Evolutionary conservation across 2,329 filamentous ascomycete genomes (phyloP), one percentile per base, ranked within the genome.

Genomic region (Geosmithia putterillii): DNA sequence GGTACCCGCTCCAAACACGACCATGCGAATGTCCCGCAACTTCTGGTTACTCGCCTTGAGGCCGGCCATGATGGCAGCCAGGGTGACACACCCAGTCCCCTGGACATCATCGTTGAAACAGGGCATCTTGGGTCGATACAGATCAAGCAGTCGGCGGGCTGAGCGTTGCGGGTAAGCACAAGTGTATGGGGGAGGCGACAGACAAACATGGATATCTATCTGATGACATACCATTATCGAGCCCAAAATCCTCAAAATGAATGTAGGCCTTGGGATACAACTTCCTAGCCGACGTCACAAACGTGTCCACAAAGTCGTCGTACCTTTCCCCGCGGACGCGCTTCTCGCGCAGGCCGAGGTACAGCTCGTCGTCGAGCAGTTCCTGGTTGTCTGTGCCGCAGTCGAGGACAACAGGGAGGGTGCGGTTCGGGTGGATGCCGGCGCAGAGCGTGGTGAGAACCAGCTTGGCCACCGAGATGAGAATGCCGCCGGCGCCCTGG

Each of bases 41-140:
- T 81, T 76, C 43, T 81, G 64, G 3, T 77, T 70, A 47, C 71
- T 79, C 7, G 90, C 79, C 46, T 85, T 76, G 7, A 89, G 66
- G 0, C 76, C 87, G 0, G 86, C 78, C 66, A 86, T 79, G 48
- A 94, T 81, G 1, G 83, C 87, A 0, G 87, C 87, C 0, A 94
- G 71, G 0, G 88, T 90, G 1, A 94, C 86, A 46, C 85, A 90
- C 0, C 87, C 88, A 0, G 88, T 94, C 1, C 87, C 88, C 59
- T 94, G 87, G 0, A 94, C 80, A 57, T 94, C 87, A 46, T 94
- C 88, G 54, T 94, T 94, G 69, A 95, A 94, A 58, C 86, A 94
- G 0, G 87, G 72, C 7, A 90, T 81, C 41, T 83, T 56, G 0
- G 80, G 71, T 1, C 81, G 75, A 53, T 92, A 94, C 32, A 70